Evolutionary conservation across 139 green algal genomes (phyloP).

Genomic region (Chlorella ohadii): DNA sequence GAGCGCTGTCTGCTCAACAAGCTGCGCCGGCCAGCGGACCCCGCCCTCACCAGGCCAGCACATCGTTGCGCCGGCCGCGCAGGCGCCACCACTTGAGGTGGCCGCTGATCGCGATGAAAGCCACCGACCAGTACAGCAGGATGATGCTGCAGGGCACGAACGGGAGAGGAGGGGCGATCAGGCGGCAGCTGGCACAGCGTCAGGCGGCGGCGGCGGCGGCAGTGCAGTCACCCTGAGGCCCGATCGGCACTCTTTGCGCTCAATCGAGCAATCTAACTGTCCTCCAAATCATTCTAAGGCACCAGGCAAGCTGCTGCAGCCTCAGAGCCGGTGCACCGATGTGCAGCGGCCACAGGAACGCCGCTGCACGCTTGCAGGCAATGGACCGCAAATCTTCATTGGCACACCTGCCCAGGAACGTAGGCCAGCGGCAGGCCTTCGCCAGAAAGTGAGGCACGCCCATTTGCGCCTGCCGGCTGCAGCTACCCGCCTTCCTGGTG

Average conservation of each 20-base stretch:
- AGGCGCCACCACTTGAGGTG: constrained; percentile 64
- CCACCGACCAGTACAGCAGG: constrained; percentile 73
- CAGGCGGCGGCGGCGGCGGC: not conserved
- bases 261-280: not conserved
- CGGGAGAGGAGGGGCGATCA: not conserved
- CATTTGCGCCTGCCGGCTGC: not conserved
- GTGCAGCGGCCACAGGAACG: not conserved
- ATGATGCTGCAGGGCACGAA: constrained; percentile 16
- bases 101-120: constrained; percentile 43
- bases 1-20: too few species aligned
- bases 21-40: not conserved
- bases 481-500: too few species aligned
- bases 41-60: constrained; percentile 63
- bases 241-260: not conserved
- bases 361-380: not conserved
- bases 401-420: constrained; percentile 36
- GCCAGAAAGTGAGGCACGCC: not conserved
- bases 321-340: not conserved
- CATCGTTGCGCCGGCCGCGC: constrained; percentile 58
- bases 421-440: constrained; percentile 26
- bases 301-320: not conserved
- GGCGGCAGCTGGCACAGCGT: not conserved
- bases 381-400: too few species aligned
- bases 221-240: not conserved
- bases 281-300: not conserved